Base-by-base conservation (phyloP, 352 stramenopile genomes). In the Globisporangium nodosum region DNA sequence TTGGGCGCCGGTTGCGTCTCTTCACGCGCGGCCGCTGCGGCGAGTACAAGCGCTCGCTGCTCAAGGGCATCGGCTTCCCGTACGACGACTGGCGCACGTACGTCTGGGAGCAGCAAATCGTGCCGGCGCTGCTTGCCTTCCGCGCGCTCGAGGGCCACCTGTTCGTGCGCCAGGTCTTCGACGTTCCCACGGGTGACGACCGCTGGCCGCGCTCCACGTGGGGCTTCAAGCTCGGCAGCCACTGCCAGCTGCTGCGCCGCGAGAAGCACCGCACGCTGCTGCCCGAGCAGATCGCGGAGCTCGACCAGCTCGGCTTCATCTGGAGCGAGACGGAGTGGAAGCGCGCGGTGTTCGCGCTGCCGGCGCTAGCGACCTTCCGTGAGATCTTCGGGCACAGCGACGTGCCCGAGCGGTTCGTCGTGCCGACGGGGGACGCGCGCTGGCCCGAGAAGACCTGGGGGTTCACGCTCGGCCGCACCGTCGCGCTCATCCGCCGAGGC, bases 131-230 rank as follows among this genome's bases (percentile, higher is more conserved):
- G 11, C 33, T 76, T 16, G 64, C 71, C 2, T 98, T 94, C 65
- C 85, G 90, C 51, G 63, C 91, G 40, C 62, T 90, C 6, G 78
- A 97, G 54, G 92, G 92, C n/a, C 90, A 98, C 66, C 68, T 97
- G 31, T 88, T 96, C 42, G 89, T 98, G 15, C 88, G 88, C 21
- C 89, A 97, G 56, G 67, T 74, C 30, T 98, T 97, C 66, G 74
- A 85, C 39, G 82, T 98, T 8, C 90, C 90, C 2, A 45, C 71
- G 15, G 68, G 81, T 47, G 72, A 85, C 54, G 35, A 69, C 12
- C 74, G 76, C 16, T 98, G 90, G 86, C 89, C 92, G 53, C 70
- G 88, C 31, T 74, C 88, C 7, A 78, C 88, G 11, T 96, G 89
- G 87, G 90, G 88, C 16, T 74, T 98, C 39, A 86, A 92, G 42